Evolutionary conservation across 768 basidiomycete genomes (phyloP).

Genomic region (Tulasnella sp.): DNA sequence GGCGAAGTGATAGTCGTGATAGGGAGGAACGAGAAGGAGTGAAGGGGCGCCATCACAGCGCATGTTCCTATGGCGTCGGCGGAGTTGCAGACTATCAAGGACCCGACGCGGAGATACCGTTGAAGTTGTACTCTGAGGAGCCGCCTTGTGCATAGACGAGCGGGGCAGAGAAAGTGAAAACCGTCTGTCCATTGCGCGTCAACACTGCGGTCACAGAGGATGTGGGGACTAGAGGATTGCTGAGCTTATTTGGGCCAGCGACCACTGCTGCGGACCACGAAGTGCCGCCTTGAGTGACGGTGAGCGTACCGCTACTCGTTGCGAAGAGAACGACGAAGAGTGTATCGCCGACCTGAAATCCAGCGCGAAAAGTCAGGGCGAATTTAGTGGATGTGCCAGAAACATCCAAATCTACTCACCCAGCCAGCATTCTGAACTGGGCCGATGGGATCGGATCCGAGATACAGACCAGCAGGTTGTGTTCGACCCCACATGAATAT

Average conservation of each 20-base stretch:
- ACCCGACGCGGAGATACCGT: background rate
- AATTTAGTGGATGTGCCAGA: background rate
- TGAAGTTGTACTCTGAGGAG: slow-evolving; percentile 2
- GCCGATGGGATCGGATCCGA: slow-evolving; percentile 26
- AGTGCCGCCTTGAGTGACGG: background rate
- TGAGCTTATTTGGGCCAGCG: slow-evolving; percentile 7
- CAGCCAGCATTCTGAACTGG: slow-evolving; percentile 26
- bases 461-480: slow-evolving; percentile 42
- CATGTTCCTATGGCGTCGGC: no score
- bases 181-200: background rate
- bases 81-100: no score
- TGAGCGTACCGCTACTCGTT: slow-evolving; percentile 4
- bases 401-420: slow-evolving; percentile 21
- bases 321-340: slow-evolving; percentile 13
- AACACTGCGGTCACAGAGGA: background rate
- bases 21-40: no score
- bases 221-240: background rate
- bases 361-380: background rate
- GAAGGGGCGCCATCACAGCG: no score
- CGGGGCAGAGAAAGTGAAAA: background rate
- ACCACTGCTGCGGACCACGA: background rate
- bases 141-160: background rate
- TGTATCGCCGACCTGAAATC: background rate
- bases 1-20: no score
- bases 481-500: slow-evolving; percentile 46